Evolutionary conservation across 768 basidiomycete species (phyloP), one percentile per base, ranked within the genome.

Genomic region (Lentinula detonsa): DNA sequence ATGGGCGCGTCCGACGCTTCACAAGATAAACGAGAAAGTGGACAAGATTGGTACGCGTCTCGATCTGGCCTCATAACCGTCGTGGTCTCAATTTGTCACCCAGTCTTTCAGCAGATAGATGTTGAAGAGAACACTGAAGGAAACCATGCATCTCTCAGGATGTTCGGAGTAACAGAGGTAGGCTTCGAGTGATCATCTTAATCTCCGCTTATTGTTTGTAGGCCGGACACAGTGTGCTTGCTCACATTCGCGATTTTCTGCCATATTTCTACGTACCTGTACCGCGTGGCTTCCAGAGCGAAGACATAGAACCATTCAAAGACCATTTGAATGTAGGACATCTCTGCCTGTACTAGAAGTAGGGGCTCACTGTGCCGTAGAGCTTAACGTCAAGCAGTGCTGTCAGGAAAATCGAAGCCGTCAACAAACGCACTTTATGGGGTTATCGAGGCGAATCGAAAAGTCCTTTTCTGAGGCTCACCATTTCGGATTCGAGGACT

Each of bases 61-160:
- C 57, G 57, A 52, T 18, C 18, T n/a, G 9, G 33, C 43, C 7
- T 10, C 16, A 48, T 18, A 3, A 28, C n/a, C 0, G 23, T 28
- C n/a, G 13, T 51, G 6, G 16, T 23, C 35, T 23, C 13, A 39
- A 37, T 1, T 10, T 23, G 33, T 15, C 3, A 6, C 5, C 35
- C 23, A 95, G 93, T 90, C 16, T 98, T 98, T 67, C 97, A 99
- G 71, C 97, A 98, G 73, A 95, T 96, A 61, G 97, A 98, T 64
- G 81, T 98, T 7, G 93, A 96, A 64, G 80, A 82, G 50, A 71
- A 78, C 8, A 79, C 79, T 28, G 75, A 86, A 11, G 74, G 74
- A 4, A 81, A 82, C 35, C 68, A 68, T 6, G 71, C 70, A 3
- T 73, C 74, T 2, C 74, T 85, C 4, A 81, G 94, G 54, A 85